Evolutionary conservation across 2,329 filamentous ascomycete genomes (phyloP).

Genomic region (Phaeosphaeriaceae sp.): DNA sequence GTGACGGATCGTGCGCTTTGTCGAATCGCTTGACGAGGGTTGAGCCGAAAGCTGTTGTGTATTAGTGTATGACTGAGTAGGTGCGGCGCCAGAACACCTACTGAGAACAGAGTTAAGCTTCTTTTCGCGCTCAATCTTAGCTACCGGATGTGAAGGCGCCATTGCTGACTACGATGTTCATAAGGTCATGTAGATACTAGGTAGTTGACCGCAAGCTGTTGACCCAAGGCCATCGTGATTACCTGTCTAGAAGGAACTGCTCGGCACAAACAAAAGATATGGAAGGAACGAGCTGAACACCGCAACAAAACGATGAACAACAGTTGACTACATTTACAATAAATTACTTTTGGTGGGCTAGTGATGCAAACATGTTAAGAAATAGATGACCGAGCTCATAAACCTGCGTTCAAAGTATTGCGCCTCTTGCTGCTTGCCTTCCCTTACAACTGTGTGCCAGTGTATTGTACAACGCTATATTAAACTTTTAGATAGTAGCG

Average conservation of each 20-base stretch:
- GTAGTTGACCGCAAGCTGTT: background rate
- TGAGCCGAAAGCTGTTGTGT: constrained; percentile 41
- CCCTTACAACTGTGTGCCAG: background rate
- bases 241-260: background rate
- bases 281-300: constrained; percentile 10
- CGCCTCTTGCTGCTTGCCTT: background rate
- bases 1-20: constrained; percentile 19
- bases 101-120: constrained; percentile 41
- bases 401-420: background rate
- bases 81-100: constrained; percentile 18
- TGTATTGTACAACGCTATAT: too few species aligned
- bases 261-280: too few species aligned
- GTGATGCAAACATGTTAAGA: background rate
- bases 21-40: constrained; percentile 33
- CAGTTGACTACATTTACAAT: background rate
- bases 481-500: background rate
- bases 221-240: background rate
- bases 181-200: background rate
- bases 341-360: too few species aligned
- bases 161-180: constrained; percentile 19
- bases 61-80: constrained; percentile 10
- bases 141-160: constrained; percentile 27
- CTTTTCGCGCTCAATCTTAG: constrained; percentile 44
- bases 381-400: background rate
- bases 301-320: background rate